Conservation (phyloP, 441 rosid species). For the Flueggea neowawraea region DNA sequence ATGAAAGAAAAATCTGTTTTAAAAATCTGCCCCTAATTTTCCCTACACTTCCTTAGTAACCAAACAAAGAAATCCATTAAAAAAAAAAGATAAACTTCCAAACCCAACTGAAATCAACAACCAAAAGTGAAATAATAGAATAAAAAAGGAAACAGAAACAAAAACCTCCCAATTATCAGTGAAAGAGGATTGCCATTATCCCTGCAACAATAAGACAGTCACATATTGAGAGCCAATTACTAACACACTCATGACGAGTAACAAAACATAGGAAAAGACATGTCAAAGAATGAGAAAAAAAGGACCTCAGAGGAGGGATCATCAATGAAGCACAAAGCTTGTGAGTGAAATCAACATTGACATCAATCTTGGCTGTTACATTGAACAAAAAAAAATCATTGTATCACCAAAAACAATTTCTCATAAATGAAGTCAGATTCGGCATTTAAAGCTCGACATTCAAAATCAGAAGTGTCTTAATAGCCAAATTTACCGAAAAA, state of each 20-base stretch:
- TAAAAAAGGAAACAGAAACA: conserved; percentile 7
- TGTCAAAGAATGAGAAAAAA: background rate
- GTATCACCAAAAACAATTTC: background rate
- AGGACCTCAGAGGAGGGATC: conserved; percentile 76
- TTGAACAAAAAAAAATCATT: background rate
- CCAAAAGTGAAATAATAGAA: background rate
- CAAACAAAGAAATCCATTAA: background rate
- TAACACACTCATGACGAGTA: background rate
- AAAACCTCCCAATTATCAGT: conserved; percentile 86
- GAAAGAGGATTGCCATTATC: conserved; percentile 71
- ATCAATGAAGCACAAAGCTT: conserved; percentile 81
- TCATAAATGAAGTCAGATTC: too few relatives aligned
- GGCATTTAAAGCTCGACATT: background rate
- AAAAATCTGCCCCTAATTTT: background rate
- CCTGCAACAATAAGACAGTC: conserved; percentile 34
- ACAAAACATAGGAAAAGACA: background rate
- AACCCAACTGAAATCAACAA: conserved; percentile 5
- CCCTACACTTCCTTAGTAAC: background rate
- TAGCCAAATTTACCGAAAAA: background rate
- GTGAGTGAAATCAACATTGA: conserved; percentile 88
- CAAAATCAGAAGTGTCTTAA: background rate
- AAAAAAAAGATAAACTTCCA: background rate
- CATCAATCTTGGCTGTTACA: conserved; percentile 85
- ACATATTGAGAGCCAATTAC: conserved; percentile 1
- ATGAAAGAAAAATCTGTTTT: background rate